Base-by-base conservation (phyloP, 1,284 basidiomycete genomes). In the Rhodotorula sp. region DNA sequence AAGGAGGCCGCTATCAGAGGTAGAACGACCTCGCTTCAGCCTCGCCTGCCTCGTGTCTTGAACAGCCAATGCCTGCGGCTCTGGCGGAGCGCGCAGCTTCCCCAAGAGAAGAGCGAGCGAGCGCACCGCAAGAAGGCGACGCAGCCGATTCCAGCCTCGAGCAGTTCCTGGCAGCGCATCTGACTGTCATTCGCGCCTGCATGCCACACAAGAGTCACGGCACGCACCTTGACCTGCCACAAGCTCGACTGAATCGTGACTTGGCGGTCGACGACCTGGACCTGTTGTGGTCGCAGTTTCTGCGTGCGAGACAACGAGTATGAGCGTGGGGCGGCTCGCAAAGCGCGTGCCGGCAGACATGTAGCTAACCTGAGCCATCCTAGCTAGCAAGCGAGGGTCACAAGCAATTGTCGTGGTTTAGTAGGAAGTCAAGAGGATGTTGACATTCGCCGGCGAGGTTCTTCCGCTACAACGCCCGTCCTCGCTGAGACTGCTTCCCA, bases 141-240 rank as follows among this genome's bases (percentile, higher is more conserved):
- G 70, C 89, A 89, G 2, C 88, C 89, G 57, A 91, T 79, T 13
- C 89, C 88, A 16, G 90, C 88, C 73, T 83, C 83, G 22, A 91
- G 80, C 54, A 91, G 82, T 11, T 44, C 60, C 60, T 61, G 88
- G 88, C 77, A 89, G 85, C 15, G 90, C 13, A 16, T 9, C 1
- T 10, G 13, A 9, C 0, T 0, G 6, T 53, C 26, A 61, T 22
- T 6, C 40, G 40, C 40, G 40, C 15, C 30, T 3, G 1, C 34
- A 26, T 0, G 10, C 26, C 52, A 18, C 88, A 87, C 18, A 9
- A 22, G 10, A 30, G 15, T 4, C 24, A 2, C 4, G 20, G 10
- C 1, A 3, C 51, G 28, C 28, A 34, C 58, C 64, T 70, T 70
- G 64, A 70, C 68, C 31, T 70, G 68, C n/a, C 83, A 81, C 8